Percentiles rank a stretch among this genome's conserved stretches.
Evolutionary conservation across 202 grass and related monocot genomes (phyloP).

Genomic region (Cymbopogon flexuosus): DNA sequence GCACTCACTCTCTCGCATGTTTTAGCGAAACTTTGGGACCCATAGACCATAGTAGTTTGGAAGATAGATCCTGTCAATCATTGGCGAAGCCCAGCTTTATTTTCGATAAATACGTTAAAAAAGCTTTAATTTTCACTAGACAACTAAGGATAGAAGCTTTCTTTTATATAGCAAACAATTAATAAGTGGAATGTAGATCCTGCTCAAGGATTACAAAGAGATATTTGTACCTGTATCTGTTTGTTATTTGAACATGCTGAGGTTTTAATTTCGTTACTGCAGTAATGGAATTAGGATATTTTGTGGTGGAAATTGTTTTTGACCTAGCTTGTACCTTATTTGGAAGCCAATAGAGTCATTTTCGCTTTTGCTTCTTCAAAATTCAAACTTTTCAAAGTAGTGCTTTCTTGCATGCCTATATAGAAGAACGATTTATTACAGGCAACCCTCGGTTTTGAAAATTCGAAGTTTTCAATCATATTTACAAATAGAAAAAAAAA

Average conservation of each 20-base stretch:
- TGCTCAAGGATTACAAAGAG: neutral
- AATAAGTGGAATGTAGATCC: no score
- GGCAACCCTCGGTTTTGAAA: neutral
- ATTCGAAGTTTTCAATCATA: neutral
- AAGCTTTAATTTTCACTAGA: neutral
- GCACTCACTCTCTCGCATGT: neutral
- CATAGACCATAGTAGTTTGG: neutral
- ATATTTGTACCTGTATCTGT: neutral
- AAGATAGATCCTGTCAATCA: neutral
- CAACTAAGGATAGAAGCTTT: neutral
- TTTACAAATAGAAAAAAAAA: neutral
- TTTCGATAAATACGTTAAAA: neutral
- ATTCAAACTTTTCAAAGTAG: neutral
- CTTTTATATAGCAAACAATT: no score
- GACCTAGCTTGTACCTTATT: neutral
- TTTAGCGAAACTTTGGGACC: neutral
- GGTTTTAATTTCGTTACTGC: neutral
- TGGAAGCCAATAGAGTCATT: neutral
- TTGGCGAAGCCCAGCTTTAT: neutral
- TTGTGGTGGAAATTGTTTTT: neutral
- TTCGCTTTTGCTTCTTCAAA: neutral
- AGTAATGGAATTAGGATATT: neutral
- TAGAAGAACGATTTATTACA: neutral
- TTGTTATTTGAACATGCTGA: neutral
- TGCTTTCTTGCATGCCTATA: neutral